These are phyloP conservation scores for Candida parachauliodes DNA, from an alignment of 805 yeast genomes.

Conservation along the genomic window DNA sequence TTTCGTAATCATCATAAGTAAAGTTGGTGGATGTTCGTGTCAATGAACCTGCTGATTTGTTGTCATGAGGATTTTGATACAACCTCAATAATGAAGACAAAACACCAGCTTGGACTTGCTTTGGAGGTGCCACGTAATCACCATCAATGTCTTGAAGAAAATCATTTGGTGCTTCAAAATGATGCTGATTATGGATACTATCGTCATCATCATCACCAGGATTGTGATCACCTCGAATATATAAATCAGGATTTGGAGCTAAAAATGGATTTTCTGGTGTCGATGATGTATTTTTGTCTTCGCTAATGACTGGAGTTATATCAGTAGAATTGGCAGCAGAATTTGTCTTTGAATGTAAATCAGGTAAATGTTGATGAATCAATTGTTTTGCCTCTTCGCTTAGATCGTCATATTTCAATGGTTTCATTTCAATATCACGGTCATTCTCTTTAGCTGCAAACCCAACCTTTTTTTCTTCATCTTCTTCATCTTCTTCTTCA, in stretches of 20 bases:
- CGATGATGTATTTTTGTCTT: background rate
- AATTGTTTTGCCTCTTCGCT: constrained; percentile 54
- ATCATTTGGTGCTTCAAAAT: constrained; percentile 15
- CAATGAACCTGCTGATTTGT: constrained; percentile 21
- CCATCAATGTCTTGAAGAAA: constrained; percentile 30
- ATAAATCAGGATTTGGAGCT: constrained; percentile 41
- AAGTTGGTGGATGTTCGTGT: constrained; percentile 14
- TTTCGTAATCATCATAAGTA: constrained; percentile 15
- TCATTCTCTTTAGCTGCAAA: constrained; percentile 13
- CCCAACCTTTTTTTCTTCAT: constrained; percentile 35
- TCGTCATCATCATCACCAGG: constrained; percentile 9
- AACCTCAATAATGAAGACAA: constrained; percentile 71
- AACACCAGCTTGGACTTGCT: constrained; percentile 79
- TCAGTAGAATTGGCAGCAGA: background rate
- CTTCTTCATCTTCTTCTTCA: constrained; percentile 32
- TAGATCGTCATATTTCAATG: constrained; percentile 39
- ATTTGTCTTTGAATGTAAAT: constrained; percentile 8
- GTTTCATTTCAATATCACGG: constrained; percentile 40
- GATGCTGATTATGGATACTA: background rate
- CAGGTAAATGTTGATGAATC: constrained; percentile 46
- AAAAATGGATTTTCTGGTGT: constrained; percentile 17
- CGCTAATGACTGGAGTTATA: constrained; percentile 8
- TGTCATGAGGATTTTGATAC: constrained; percentile 49
- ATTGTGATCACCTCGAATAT: constrained; percentile 5
- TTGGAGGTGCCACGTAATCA: constrained; percentile 37